These are phyloP conservation scores for Cordyceps pruinosa DNA, from an alignment of 2,329 filamentous ascomycete genomes.

Conservation along the genomic window DNA sequence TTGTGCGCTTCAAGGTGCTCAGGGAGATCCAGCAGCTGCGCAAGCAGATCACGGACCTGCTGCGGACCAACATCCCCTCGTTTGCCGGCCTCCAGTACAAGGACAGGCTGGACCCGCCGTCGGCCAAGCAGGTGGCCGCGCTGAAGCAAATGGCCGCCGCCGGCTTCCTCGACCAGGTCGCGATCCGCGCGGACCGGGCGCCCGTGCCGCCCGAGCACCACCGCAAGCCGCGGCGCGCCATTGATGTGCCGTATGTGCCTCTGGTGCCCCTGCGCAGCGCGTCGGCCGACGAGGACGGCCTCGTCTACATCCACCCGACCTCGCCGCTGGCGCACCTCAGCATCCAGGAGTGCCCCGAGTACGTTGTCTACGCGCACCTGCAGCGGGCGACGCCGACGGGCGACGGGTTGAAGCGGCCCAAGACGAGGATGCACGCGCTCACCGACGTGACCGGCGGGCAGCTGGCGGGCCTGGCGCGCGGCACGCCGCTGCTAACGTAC, in stretches of 20 bases:
- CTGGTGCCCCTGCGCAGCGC: conserved; percentile 59
- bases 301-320: conserved; percentile 81
- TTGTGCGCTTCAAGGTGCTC: conserved; percentile 80
- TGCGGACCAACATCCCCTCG: conserved; percentile 64
- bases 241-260: conserved; percentile 86
- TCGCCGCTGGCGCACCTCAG: conserved; percentile 69
- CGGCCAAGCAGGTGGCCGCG: conserved; percentile 63
- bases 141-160: conserved; percentile 88
- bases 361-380: conserved; percentile 80
- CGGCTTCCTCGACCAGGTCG: conserved; percentile 90
- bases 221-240: conserved; percentile 72
- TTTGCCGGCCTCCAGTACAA: conserved; percentile 51
- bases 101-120: conserved; percentile 52
- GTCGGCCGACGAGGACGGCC: conserved; percentile 48
- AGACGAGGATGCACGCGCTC: conserved; percentile 82
- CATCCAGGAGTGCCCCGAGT: conserved; percentile 71
- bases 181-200: conserved; percentile 82
- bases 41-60: conserved; percentile 72
- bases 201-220: conserved; percentile 61
- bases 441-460: conserved; percentile 71
- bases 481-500: conserved; percentile 75
- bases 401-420: conserved; percentile 50
- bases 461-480: conserved; percentile 71
- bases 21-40: conserved; percentile 80
- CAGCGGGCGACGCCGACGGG: conserved; percentile 57